Conservation (phyloP, 805 yeast genomes). For the Saccharomycopsis capsularis region DNA sequence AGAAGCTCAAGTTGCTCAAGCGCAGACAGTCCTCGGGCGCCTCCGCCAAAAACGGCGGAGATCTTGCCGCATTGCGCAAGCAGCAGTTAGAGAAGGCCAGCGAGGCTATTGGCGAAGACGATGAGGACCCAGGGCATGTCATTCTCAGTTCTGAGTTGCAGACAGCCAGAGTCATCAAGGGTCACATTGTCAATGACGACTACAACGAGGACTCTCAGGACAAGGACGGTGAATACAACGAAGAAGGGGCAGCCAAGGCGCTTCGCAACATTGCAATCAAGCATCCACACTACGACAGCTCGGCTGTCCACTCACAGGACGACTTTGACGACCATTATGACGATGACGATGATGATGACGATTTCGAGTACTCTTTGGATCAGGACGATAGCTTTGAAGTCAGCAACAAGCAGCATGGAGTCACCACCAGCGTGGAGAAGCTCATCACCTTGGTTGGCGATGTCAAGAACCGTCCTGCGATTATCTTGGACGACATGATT, state of each 20-base stretch:
- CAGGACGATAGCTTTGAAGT: conserved; percentile 22
- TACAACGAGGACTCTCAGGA: conserved; percentile 70
- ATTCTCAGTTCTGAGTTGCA: conserved; percentile 75
- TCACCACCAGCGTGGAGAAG: conserved; percentile 49
- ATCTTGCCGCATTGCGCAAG: conserved; percentile 29
- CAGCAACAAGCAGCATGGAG: conserved; percentile 33
- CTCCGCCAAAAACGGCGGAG: conserved; percentile 39
- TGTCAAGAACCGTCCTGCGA: conserved; percentile 85
- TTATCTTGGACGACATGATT: conserved; percentile 93
- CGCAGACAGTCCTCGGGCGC: conserved; percentile 44
- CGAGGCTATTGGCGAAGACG: conserved; percentile 30
- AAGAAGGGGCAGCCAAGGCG: not conserved
- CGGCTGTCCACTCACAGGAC: not conserved
- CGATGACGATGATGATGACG: conserved; percentile 33
- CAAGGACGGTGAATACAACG: conserved; percentile 63
- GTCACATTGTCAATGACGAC: conserved; percentile 93
- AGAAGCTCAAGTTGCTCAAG: conserved; percentile 31
- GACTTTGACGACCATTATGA: conserved; percentile 35
- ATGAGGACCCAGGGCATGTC: conserved; percentile 57
- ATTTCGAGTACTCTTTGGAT: conserved; percentile 38
- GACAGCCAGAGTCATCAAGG: conserved; percentile 92
- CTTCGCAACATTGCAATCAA: not conserved
- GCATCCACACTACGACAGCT: not conserved
- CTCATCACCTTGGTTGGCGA: conserved; percentile 95
- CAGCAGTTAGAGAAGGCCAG: conserved; percentile 24